phyloP scores from a whole-genome alignment of 2,329 filamentous ascomycete species.

The Paraphoma sp. region DNA sequence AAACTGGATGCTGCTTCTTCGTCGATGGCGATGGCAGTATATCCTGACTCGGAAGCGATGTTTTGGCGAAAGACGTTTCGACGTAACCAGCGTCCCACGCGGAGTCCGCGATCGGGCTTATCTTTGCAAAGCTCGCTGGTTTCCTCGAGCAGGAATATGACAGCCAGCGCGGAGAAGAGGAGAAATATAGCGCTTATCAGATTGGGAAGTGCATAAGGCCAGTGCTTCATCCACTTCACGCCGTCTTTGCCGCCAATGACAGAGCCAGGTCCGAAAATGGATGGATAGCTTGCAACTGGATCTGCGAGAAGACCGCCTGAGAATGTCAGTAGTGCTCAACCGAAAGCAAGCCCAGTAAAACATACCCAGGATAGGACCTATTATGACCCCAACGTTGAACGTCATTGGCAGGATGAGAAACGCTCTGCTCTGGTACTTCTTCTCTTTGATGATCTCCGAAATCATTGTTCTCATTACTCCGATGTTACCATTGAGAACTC shows the following conservation, averaged over 20 bases:
- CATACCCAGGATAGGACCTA: conserved; percentile 50
- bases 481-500: conserved; percentile 74
- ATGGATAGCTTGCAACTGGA: conserved; percentile 67
- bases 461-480: conserved; percentile 79
- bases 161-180: conserved; percentile 58
- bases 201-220: conserved; percentile 74
- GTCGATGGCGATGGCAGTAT: conserved; percentile 37
- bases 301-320: conserved; percentile 72
- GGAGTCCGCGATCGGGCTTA: conserved; percentile 50
- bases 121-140: conserved; percentile 52
- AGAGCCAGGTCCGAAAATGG: conserved; percentile 67
- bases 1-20: conserved; percentile 32
- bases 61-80: conserved; percentile 41
- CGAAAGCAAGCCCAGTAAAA: not conserved
- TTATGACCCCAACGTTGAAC: conserved; percentile 65
- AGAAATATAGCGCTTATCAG: conserved; percentile 70
- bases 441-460: conserved; percentile 73
- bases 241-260: conserved; percentile 63
- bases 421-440: conserved; percentile 64
- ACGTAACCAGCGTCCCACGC: conserved; percentile 48
- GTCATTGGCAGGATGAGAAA: conserved; percentile 71
- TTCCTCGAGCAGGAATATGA: conserved; percentile 72
- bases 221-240: conserved; percentile 68
- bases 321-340: conserved; percentile 37
- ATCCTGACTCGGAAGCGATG: conserved; percentile 28